Evolutionary conservation across 257 asterid species (phyloP).

Genomic region (Gardenia jasminoides): DNA sequence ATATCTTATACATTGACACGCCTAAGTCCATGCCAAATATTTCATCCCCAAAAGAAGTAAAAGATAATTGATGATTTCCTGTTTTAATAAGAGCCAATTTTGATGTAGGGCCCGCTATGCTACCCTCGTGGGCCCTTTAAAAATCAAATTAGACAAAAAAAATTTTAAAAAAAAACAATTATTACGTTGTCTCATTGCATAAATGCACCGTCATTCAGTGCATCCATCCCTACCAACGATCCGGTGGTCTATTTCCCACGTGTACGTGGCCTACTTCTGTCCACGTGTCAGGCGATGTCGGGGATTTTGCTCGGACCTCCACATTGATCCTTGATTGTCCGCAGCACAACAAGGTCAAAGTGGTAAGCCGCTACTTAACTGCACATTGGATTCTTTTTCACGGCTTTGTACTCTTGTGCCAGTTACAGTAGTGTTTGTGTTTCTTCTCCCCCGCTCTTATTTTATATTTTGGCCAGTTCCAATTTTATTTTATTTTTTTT

Average conservation of each 20-base stretch:
- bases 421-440: no score
- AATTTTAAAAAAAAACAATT: not conserved
- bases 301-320: slow-evolving; percentile 6
- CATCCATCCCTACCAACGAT: not conserved
- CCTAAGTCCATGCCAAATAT: no score
- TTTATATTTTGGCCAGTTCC: not conserved
- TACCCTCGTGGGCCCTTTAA: no score
- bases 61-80: no score
- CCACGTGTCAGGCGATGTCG: slow-evolving; percentile 9
- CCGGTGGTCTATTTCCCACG: slow-evolving; percentile 20
- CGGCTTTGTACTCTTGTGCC: no score
- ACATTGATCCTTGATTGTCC: not conserved
- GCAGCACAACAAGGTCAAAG: slow-evolving; percentile 12
- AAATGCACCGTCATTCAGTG: slow-evolving; percentile 16
- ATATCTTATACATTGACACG: no score
- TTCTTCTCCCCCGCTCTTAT: not conserved
- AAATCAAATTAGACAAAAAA: not conserved
- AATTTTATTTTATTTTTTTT: not conserved
- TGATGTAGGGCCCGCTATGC: no score
- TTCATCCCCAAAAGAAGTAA: no score
- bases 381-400: no score
- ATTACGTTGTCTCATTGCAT: not conserved
- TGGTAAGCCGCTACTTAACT: not conserved
- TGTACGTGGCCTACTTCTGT: not conserved
- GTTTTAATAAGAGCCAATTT: no score